Conservation (phyloP, 495 filamentous ascomycete species). For the Daldinia concentrica region DNA sequence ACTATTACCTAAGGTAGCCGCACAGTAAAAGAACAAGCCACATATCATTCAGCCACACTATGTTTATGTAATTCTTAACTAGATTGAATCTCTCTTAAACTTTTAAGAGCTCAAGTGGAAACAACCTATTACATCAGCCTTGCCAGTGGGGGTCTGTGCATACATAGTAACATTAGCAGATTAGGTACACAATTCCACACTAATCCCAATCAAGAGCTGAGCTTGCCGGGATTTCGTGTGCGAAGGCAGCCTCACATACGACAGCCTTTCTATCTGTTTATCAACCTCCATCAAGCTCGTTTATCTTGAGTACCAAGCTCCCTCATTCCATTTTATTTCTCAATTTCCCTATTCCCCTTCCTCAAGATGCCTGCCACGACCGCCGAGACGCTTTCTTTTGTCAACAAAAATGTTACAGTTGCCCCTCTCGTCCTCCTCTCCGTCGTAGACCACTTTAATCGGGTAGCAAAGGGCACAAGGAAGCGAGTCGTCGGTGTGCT, state of each 20-base stretch:
- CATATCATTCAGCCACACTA: not conserved
- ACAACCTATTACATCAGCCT: slow-evolving; percentile 6
- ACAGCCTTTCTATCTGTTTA: slow-evolving; percentile 34
- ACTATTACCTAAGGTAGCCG: too few relatives aligned
- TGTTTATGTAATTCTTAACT: not conserved
- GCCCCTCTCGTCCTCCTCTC: slow-evolving; percentile 97
- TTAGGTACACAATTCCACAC: too few relatives aligned
- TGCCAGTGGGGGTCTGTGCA: slow-evolving; percentile 6
- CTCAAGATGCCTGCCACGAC: slow-evolving; percentile 89
- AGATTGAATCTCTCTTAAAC: not conserved
- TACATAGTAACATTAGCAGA: too few relatives aligned
- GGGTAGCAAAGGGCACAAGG: slow-evolving; percentile 78
- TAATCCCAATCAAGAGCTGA: slow-evolving; percentile 36
- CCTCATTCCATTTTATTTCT: slow-evolving; percentile 11
- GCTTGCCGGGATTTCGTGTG: slow-evolving; percentile 32
- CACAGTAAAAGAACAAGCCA: not conserved
- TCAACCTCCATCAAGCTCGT: slow-evolving; percentile 20
- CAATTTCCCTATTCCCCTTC: slow-evolving; percentile 6
- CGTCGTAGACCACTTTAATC: slow-evolving; percentile 97
- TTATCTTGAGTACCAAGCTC: slow-evolving; percentile 22
- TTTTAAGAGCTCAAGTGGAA: not conserved
- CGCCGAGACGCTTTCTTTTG: slow-evolving; percentile 90
- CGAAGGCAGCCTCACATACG: slow-evolving; percentile 45
- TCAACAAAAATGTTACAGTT: slow-evolving; percentile 93
- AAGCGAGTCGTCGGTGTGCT: slow-evolving; percentile 97